A percentile compares a stretch with the other conserved stretches of the same genome.
phyloP scores from a whole-genome alignment of 148 eudicot species.

The Heliamphora exappendiculata region DNA sequence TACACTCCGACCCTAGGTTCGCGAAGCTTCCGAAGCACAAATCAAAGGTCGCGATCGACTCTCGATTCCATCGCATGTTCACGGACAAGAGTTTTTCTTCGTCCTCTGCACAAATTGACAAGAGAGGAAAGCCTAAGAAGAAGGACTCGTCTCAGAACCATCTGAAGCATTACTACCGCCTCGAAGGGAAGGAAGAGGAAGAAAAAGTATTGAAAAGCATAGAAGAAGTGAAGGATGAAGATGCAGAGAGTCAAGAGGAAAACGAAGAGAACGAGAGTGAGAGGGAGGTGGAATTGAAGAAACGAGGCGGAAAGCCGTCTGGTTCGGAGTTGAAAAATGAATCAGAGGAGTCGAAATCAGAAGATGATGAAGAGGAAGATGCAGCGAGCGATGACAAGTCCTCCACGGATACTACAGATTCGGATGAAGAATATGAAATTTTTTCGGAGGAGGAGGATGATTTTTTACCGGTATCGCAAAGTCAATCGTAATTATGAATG shows the following conservation, averaged over 20 bases:
- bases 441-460: constrained; percentile 50
- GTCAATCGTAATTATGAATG: neutral
- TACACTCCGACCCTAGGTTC: constrained; percentile 77
- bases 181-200: constrained; percentile 28
- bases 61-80: constrained; percentile 56
- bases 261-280: constrained; percentile 15
- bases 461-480: constrained; percentile 32
- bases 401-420: constrained; percentile 41
- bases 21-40: constrained; percentile 49
- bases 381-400: constrained; percentile 25
- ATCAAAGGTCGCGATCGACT: constrained; percentile 55
- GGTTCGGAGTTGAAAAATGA: constrained; percentile 20
- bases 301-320: constrained; percentile 1
- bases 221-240: constrained; percentile 12
- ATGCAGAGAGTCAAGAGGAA: constrained; percentile 18
- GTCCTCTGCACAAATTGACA: constrained; percentile 56
- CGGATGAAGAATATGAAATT: constrained; percentile 36
- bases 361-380: constrained; percentile 14
- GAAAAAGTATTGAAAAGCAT: constrained; percentile 11
- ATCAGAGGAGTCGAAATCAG: constrained; percentile 24
- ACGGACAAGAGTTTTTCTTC: constrained; percentile 54
- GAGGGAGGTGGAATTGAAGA: constrained; percentile 19
- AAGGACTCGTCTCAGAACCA: constrained; percentile 25
- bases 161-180: constrained; percentile 51
- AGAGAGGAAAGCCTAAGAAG: constrained; percentile 57